Percentiles rank a stretch among this genome's conserved stretches.
Conservation (phyloP, 1,284 basidiomycete genomes). For the Afroboletus lepidellus region DNA sequence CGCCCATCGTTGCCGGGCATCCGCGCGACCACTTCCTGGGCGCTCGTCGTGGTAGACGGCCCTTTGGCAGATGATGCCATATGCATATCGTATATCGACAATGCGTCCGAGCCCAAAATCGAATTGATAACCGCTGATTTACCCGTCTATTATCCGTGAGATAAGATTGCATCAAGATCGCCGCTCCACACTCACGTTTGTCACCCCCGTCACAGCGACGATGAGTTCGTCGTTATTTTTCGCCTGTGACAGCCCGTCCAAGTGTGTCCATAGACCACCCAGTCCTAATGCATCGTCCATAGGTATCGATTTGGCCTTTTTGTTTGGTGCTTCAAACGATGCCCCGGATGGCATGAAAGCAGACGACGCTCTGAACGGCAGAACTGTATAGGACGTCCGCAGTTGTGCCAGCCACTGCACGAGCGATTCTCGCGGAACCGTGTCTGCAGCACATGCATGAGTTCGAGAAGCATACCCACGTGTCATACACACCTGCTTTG, state of each 20-base stretch:
- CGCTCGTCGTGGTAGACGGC: slow-evolving; percentile 68
- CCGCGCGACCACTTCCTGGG: slow-evolving; percentile 61
- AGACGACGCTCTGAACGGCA: slow-evolving; percentile 80
- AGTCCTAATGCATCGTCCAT: slow-evolving; percentile 59
- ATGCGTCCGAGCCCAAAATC: slow-evolving; percentile 50
- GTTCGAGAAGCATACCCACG: slow-evolving; percentile 1
- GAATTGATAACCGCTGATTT: slow-evolving; percentile 86
- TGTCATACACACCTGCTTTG: slow-evolving; percentile 72
- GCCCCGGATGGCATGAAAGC: slow-evolving; percentile 53
- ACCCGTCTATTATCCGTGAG: slow-evolving; percentile 50
- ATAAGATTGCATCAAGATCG: slow-evolving; percentile 5
- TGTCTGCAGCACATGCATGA: slow-evolving; percentile 49
- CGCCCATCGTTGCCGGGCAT: slow-evolving; percentile 37
- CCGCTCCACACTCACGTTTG: slow-evolving; percentile 54
- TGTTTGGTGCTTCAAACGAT: slow-evolving; percentile 29
- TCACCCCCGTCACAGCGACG: slow-evolving; percentile 74
- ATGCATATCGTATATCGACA: slow-evolving; percentile 63
- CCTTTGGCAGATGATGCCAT: slow-evolving; percentile 49
- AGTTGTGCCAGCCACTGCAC: slow-evolving; percentile 75
- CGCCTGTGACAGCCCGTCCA: slow-evolving; percentile 46
- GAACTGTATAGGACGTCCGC: slow-evolving; percentile 65
- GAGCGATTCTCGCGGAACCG: slow-evolving; percentile 81
- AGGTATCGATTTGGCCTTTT: slow-evolving; percentile 40
- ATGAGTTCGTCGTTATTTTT: slow-evolving; percentile 48
- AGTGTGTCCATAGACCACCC: slow-evolving; percentile 45